A percentile compares a stretch with the other conserved stretches of the same genome.
Evolutionary conservation across 1,284 basidiomycete species (phyloP).

Genomic region (Trametes sp.): DNA sequence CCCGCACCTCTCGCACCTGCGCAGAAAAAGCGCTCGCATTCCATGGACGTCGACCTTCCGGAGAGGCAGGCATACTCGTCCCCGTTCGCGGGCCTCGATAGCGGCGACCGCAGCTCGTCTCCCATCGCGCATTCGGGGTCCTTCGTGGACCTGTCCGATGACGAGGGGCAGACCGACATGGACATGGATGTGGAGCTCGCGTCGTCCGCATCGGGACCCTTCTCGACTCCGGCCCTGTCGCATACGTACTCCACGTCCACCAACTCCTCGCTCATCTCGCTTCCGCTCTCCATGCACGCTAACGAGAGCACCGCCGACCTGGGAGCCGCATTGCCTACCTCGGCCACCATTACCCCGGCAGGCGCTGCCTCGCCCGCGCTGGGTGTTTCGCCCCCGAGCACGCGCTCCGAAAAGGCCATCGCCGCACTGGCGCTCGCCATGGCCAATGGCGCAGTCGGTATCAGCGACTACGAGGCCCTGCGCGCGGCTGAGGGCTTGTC

Average conservation of each 20-base stretch:
- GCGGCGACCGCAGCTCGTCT: conserved; percentile 42
- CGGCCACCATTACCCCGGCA: conserved; percentile 30
- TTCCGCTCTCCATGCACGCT: conserved; percentile 32
- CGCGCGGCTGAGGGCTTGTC: conserved; percentile 50
- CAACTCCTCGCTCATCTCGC: conserved; percentile 46
- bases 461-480: conserved; percentile 68
- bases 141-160: conserved; percentile 42
- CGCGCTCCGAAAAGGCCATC: conserved; percentile 64
- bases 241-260: conserved; percentile 45
- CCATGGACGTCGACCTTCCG: conserved; percentile 48
- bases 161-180: conserved; percentile 33
- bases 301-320: conserved; percentile 8
- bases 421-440: conserved; percentile 68
- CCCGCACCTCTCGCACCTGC: conserved; percentile 28
- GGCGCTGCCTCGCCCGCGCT: conserved; percentile 5
- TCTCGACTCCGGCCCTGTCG: conserved; percentile 39
- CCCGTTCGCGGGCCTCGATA: conserved; percentile 23
- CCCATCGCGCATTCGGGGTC: conserved; percentile 36
- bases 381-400: conserved; percentile 36
- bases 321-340: conserved; percentile 19
- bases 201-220: conserved; percentile 23
- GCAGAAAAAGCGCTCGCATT: conserved; percentile 51
- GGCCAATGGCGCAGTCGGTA: conserved; percentile 72
- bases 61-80: conserved; percentile 19
- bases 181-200: conserved; percentile 29